Base-by-base conservation (phyloP, 192 early-diverging fungal genomes). In the Coemansia guatemalensis region DNA sequence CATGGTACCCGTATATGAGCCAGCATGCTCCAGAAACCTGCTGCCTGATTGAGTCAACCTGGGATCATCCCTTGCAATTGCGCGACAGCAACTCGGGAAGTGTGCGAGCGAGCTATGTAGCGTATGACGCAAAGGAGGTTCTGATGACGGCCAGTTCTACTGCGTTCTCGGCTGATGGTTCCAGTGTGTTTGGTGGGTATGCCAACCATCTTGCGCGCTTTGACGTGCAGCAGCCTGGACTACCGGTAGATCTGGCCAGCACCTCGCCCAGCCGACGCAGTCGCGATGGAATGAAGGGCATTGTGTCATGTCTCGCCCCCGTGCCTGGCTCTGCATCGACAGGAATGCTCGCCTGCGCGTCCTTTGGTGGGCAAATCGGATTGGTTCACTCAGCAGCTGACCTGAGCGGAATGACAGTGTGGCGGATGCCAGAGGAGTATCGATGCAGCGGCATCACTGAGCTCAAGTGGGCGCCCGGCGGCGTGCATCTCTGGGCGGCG, bases 61-160 rank as follows among this genome's bases (percentile, higher is more conserved):
- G 91, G 49, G 93, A 93, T 39, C 90, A 92, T 48, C 92, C 93
- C 1, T 60, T 93, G 4, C 91, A 85, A 24, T 55, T 95, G 58
- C 90, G 93, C 83, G 90, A 92, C 69, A 83, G 82, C 0, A 20
- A 27, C 48, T 50, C 30, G 35, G 57, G 50, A 14, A 52, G 86
- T 74, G 62, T 88, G 29, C 82, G 90, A 17, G 83, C 85, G 8
- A 88, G 88, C 29, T 95, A 93, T 73, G 65, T 73, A 2, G 85
- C 88, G 1, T 68, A 83, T 23, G 85, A 91, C 68, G 82, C 88
- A 41, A 68, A 82, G 6, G 93, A 92, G 26, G 68, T 78, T 35
- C 74, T 89, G 32, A 54, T 89, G 54, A 86, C 88, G 0, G 88
- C 93, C 0, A 87, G 74, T n/a, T 82, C 88, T 0, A 51, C 89